Percentiles rank a stretch among this genome's conserved stretches.
phyloP scores from a whole-genome alignment of 176 grass and related monocot genomes.

The Tillandsia leiboldiana region DNA sequence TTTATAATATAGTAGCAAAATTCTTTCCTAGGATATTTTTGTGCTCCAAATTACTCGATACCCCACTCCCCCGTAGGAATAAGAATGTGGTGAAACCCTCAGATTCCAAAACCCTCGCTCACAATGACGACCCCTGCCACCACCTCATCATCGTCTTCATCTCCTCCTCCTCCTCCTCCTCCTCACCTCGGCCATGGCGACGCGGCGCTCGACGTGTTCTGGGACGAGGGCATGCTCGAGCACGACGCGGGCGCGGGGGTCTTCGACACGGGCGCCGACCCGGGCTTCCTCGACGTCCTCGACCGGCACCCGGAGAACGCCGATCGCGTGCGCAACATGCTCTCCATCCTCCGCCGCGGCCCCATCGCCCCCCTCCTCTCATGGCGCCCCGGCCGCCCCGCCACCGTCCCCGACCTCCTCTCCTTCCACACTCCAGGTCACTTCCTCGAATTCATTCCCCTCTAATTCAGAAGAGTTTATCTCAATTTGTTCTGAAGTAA shows the following conservation, averaged over 20 bases:
- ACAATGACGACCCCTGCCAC: not conserved
- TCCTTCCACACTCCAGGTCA: conserved; percentile 68
- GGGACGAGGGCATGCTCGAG: conserved; percentile 84
- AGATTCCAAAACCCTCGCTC: not conserved
- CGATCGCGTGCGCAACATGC: conserved; percentile 88
- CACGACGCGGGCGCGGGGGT: conserved; percentile 77
- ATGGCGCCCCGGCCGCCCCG: conserved; percentile 62
- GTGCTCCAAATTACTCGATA: too few relatives aligned
- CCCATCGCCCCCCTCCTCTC: conserved; percentile 56
- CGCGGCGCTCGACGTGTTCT: conserved; percentile 58
- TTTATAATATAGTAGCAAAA: too few relatives aligned
- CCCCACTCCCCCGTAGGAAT: too few relatives aligned
- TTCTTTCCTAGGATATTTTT: too few relatives aligned
- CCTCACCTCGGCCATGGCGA: not conserved
- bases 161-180: not conserved
- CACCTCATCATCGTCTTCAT: not conserved
- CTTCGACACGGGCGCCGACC: conserved; percentile 74
- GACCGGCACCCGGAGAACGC: conserved; percentile 83
- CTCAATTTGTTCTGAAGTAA: too few relatives aligned
- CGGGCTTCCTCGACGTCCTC: conserved; percentile 88
- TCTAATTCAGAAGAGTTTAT: too few relatives aligned
- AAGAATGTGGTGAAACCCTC: too few relatives aligned
- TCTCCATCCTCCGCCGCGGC: conserved; percentile 76
- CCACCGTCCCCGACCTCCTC: conserved; percentile 44
- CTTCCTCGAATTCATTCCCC: conserved; percentile 1